A percentile compares a stretch with the other conserved stretches of the same genome.
Conservation (phyloP, 805 yeast species). For the Nakazawaea holstii region DNA sequence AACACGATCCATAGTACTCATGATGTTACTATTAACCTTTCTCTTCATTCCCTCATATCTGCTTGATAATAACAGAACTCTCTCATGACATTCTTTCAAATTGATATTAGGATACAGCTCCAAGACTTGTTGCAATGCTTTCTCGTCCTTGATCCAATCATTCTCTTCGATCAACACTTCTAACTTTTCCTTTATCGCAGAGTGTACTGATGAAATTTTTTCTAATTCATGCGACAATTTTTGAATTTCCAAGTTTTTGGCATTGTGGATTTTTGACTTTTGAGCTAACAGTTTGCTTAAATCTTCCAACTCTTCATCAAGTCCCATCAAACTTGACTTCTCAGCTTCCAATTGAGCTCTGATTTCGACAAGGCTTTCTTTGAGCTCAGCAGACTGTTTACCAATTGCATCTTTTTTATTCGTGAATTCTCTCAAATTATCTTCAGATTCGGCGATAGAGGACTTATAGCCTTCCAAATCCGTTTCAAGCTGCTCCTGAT, state of each 20-base stretch:
- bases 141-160: conserved; percentile 71
- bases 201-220: conserved; percentile 34
- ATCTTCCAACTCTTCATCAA: conserved; percentile 73
- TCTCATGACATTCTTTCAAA: conserved; percentile 54
- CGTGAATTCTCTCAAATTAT: conserved; percentile 29
- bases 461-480: conserved; percentile 48
- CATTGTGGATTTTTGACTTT: conserved; percentile 39
- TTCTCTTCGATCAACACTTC: conserved; percentile 45
- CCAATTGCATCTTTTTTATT: conserved; percentile 20
- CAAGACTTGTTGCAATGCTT: conserved; percentile 48
- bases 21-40: conserved; percentile 78
- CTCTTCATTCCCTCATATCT: conserved; percentile 67
- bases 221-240: conserved; percentile 51
- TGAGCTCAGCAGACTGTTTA: conserved; percentile 22
- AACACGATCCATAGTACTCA: conserved; percentile 87
- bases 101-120: conserved; percentile 60
- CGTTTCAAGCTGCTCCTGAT: conserved; percentile 56
- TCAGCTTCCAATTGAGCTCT: conserved; percentile 43
- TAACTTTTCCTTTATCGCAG: conserved; percentile 31
- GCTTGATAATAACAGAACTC: conserved; percentile 50
- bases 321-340: conserved; percentile 53
- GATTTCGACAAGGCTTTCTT: conserved; percentile 21
- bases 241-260: conserved; percentile 46
- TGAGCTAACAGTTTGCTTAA: conserved; percentile 39
- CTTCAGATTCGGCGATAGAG: conserved; percentile 30